phyloP scores from a whole-genome alignment of 352 stramenopile genomes.

The Hyaloperonospora brassicae region DNA sequence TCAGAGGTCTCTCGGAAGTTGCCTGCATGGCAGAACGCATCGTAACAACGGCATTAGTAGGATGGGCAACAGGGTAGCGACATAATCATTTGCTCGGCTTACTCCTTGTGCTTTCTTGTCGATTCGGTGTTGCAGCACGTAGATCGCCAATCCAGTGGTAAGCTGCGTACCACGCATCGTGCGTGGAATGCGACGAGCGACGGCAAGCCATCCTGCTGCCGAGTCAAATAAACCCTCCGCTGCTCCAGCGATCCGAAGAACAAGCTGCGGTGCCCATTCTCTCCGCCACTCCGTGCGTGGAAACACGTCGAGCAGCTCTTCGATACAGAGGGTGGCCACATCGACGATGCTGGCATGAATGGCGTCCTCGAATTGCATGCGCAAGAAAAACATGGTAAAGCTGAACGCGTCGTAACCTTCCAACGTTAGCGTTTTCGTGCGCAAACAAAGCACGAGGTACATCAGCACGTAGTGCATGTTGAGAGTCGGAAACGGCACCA shows the following conservation, averaged over 20 bases:
- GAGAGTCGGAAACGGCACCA: slow-evolving; percentile 52
- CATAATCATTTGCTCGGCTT: slow-evolving; percentile 9
- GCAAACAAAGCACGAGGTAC: slow-evolving; percentile 67
- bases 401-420: slow-evolving; percentile 76
- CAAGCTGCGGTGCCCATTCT: slow-evolving; percentile 66
- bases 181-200: slow-evolving; percentile 61
- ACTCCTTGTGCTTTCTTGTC: slow-evolving; percentile 50
- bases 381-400: slow-evolving; percentile 82
- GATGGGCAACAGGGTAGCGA: background rate
- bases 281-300: slow-evolving; percentile 55
- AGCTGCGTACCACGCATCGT: slow-evolving; percentile 69
- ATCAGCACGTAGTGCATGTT: slow-evolving; percentile 81
- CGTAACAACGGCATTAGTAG: slow-evolving; percentile 4
- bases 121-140: slow-evolving; percentile 75
- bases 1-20: slow-evolving; percentile 57
- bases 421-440: slow-evolving; percentile 49
- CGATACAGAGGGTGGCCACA: slow-evolving; percentile 67
- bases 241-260: slow-evolving; percentile 65
- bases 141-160: slow-evolving; percentile 64
- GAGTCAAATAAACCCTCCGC: slow-evolving; percentile 79
- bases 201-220: slow-evolving; percentile 57
- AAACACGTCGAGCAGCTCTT: slow-evolving; percentile 74
- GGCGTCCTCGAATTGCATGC: slow-evolving; percentile 74
- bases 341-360: slow-evolving; percentile 74
- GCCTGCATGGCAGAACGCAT: slow-evolving; percentile 13